Base-by-base conservation (phyloP, 2,329 filamentous ascomycete genomes). In the Helicocarpus griseus region DNA sequence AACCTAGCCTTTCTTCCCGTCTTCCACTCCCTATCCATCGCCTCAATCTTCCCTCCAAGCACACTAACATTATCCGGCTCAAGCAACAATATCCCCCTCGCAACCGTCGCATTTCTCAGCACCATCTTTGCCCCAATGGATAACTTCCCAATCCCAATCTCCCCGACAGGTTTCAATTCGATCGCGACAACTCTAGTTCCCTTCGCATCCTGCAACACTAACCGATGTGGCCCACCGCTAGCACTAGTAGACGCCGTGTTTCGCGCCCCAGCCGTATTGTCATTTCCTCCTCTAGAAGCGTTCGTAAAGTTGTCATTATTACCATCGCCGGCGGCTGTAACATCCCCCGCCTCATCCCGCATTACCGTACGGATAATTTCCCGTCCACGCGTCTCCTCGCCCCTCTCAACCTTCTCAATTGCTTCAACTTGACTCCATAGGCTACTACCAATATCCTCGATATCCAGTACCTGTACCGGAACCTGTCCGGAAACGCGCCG, bases 361-460 rank as follows among this genome's bases (percentile, higher is more conserved):
- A 75, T 75, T 0, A 82, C 77, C 0, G 93, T 79, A 2, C 91
- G 79, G 17, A 97, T 81, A 28, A 98, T 81, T 65, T 96, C 86
- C 8, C 89, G 73, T 0, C 93, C 93, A 38, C 73, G 71, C n/a
- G 73, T 65, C 2, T 74, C 69, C 53, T 77, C 72, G 4, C 74
- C 69, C 11, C 72, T 69, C 59, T 80, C 76, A 2, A 78, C 64
- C 7, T 75, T 72, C 48, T 74, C 75, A 39, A 78, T 80, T 31
- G 83, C 82, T 66, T 96, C 89, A 29, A 95, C 79, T 67, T 96
- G 89, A 57, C 88, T 85, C 88, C 90, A 95, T 48, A 86, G 79
- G 60, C 85, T 89, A 49, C 79, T 77, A 2, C 83, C 79, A 19
- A 97, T 77, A 63, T 97, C 90, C 63, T 95, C 85, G 6, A 97